phyloP scores from a whole-genome alignment of 140 eudicot species.

The Senecio squalidus region DNA sequence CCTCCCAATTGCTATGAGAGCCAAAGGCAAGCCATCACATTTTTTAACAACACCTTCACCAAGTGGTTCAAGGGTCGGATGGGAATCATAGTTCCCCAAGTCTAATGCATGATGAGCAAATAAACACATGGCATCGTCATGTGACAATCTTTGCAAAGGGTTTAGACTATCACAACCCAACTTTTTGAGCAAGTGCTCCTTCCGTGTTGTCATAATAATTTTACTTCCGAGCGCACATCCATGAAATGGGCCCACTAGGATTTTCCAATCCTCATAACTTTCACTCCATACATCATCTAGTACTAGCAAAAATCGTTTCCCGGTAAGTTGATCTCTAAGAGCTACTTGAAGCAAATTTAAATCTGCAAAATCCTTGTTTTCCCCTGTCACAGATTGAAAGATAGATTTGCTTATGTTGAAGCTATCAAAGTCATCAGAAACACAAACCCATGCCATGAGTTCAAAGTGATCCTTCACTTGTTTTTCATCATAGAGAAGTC shows the following conservation, averaged over 20 bases:
- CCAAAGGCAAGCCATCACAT: no score
- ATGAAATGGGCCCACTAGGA: conserved; percentile 16
- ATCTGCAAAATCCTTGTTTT: conserved; percentile 12
- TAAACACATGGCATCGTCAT: conserved; percentile 23
- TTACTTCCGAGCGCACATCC: conserved; percentile 33
- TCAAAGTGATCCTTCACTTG: conserved; percentile 21
- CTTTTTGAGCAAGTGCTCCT: conserved; percentile 23
- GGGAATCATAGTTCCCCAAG: conserved; percentile 6
- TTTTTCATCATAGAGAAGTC: conserved; percentile 15
- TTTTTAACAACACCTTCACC: no score
- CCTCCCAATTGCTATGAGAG: no score
- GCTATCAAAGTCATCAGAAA: conserved; percentile 31
- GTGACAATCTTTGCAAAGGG: conserved; percentile 24
- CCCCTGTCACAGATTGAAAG: conserved; percentile 16
- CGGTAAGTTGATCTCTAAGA: conserved; percentile 6
- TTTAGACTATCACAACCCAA: conserved; percentile 10
- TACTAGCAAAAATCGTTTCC: conserved; percentile 35
- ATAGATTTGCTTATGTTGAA: conserved; percentile 28
- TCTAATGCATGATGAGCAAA: conserved; percentile 36
- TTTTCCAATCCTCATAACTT: conserved; percentile 26
- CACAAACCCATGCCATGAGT: conserved; percentile 38
- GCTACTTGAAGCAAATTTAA: conserved; percentile 12
- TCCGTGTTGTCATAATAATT: conserved; percentile 43
- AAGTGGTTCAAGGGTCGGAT: conserved; percentile 9
- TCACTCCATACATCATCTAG: conserved; percentile 47